These are phyloP conservation scores for Solanum habrochaites DNA, from an alignment of 257 asterid species.

Conservation along the genomic window DNA sequence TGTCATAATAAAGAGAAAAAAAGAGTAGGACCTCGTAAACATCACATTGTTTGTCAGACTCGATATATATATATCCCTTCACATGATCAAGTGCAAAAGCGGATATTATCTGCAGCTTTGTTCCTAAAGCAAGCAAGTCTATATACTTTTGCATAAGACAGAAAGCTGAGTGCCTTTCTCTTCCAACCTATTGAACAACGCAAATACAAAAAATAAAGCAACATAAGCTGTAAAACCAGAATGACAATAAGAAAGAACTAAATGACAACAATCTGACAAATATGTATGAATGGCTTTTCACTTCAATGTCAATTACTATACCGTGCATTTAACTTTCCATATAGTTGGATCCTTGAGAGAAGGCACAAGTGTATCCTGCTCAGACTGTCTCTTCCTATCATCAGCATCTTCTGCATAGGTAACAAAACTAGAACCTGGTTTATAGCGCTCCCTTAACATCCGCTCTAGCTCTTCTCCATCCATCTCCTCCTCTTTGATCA, in stretches of 20 bases:
- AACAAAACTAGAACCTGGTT: slow-evolving; percentile 59
- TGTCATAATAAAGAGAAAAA: background rate
- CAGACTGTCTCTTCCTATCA: slow-evolving; percentile 35
- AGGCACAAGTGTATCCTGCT: slow-evolving; percentile 19
- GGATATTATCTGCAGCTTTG: slow-evolving; percentile 64
- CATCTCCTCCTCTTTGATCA: slow-evolving; percentile 64
- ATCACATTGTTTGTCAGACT: slow-evolving; percentile 70
- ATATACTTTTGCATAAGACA: slow-evolving; percentile 90
- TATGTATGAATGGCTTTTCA: background rate
- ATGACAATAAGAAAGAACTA: background rate
- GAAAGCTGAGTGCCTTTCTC: slow-evolving; percentile 82
- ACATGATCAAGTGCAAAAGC: slow-evolving; percentile 81
- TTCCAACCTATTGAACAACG: slow-evolving; percentile 53
- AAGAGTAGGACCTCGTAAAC: slow-evolving; percentile 59
- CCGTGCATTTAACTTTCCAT: slow-evolving; percentile 99
- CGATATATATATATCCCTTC: slow-evolving; percentile 69
- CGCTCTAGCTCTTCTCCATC: slow-evolving; percentile 73
- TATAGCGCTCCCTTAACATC: slow-evolving; percentile 55
- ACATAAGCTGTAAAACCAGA: background rate
- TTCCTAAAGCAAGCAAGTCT: slow-evolving; percentile 57
- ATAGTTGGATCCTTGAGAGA: slow-evolving; percentile 48
- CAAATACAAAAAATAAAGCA: background rate
- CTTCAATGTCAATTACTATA: slow-evolving; percentile 3
- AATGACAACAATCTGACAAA: background rate
- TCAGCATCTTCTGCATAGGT: slow-evolving; percentile 47